Evolutionary conservation across 2,329 filamentous ascomycete species (phyloP).

Genomic region (Leptographium galeiforme): DNA sequence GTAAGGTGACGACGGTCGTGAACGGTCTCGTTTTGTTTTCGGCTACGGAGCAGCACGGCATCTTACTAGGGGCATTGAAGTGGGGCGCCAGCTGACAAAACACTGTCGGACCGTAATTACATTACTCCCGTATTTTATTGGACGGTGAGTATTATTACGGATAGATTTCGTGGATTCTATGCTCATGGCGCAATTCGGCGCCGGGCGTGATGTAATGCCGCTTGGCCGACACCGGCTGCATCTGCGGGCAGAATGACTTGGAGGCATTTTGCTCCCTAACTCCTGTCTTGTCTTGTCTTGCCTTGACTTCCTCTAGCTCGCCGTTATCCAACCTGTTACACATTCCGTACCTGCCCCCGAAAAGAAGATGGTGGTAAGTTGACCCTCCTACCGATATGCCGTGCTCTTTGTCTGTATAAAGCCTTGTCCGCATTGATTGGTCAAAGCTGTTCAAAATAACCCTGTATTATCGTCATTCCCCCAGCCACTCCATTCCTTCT

Average conservation of each 20-base stretch:
- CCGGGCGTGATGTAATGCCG: too few species aligned
- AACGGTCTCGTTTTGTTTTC: neutral
- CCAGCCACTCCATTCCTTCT: slow-evolving; percentile 2
- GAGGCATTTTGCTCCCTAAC: neutral
- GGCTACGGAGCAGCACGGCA: neutral
- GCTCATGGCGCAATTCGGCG: too few species aligned
- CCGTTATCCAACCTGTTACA: too few species aligned
- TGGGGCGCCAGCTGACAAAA: slow-evolving; percentile 7
- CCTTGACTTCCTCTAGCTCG: neutral
- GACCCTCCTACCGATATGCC: neutral
- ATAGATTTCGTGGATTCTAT: neutral
- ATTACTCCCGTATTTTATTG: slow-evolving; percentile 1
- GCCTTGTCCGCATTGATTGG: slow-evolving; percentile 3
- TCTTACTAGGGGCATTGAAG: neutral
- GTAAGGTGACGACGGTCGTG: neutral
- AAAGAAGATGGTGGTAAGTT: too few species aligned
- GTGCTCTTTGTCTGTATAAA: neutral
- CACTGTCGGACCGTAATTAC: neutral
- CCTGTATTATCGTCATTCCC: neutral
- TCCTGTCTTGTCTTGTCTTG: neutral
- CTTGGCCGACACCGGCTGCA: too few species aligned
- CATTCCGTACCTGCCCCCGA: neutral
- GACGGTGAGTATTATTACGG: too few species aligned
- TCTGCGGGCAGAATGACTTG: too few species aligned
- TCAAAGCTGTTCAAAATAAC: neutral